Evolutionary conservation across 2,329 filamentous ascomycete genomes (phyloP).

Genomic region (Fusarium musae): DNA sequence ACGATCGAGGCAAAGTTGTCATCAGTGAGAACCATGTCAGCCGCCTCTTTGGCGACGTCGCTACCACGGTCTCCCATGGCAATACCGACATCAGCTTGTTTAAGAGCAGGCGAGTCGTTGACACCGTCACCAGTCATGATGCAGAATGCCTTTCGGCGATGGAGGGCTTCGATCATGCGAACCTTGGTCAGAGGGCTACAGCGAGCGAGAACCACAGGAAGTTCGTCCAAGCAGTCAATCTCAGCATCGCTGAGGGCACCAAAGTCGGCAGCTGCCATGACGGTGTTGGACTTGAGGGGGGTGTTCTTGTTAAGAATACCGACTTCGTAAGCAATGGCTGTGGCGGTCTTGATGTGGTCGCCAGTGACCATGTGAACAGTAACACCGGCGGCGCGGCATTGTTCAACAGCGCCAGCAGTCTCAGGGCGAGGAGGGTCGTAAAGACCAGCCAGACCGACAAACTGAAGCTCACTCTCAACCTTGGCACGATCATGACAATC

Average conservation of each 20-base stretch:
- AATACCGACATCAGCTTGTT: conserved; percentile 79
- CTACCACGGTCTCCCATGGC: conserved; percentile 78
- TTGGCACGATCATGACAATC: conserved; percentile 60
- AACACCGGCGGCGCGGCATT: conserved; percentile 70
- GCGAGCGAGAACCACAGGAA: conserved; percentile 75
- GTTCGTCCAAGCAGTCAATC: conserved; percentile 68
- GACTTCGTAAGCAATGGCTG: conserved; percentile 72
- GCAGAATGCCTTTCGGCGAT: conserved; percentile 73
- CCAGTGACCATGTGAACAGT: conserved; percentile 77
- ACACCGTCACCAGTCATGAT: conserved; percentile 82
- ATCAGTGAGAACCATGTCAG: conserved; percentile 88
- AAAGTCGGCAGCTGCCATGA: conserved; percentile 72
- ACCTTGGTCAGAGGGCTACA: conserved; percentile 79
- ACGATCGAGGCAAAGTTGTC: conserved; percentile 88
- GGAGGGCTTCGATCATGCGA: conserved; percentile 80
- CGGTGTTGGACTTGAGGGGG: conserved; percentile 54
- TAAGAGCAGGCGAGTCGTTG: conserved; percentile 79
- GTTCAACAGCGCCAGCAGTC: conserved; percentile 68
- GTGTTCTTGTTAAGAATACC: conserved; percentile 63
- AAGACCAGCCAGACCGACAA: conserved; percentile 76
- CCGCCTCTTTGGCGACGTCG: conserved; percentile 82
- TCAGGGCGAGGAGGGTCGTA: conserved; percentile 79
- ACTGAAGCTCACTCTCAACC: conserved; percentile 68
- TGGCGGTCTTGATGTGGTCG: conserved; percentile 75
- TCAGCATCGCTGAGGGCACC: conserved; percentile 70